Evolutionary conservation across 192 early-diverging fungal species (phyloP), one percentile per base, ranked within the genome.

Genomic region (Funneliformis geosporum): DNA sequence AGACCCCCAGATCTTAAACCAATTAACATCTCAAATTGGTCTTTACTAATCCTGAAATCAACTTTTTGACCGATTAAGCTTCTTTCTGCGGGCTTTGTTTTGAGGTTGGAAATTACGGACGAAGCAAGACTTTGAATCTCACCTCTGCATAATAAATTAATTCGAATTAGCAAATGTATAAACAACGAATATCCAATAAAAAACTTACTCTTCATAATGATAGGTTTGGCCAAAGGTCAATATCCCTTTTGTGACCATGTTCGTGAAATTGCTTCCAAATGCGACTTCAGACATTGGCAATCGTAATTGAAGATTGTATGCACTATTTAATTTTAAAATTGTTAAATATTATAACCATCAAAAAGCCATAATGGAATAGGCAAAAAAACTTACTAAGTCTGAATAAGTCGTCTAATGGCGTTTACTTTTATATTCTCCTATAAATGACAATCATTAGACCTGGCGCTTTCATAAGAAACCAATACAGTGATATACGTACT

Each of bases 1-100:
- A 75, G 73, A 27, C 73, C 73, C 14, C 73, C 73, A 23, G 59
- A 75, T 42, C 73, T 75, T 23, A 75, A 60, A 39, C 73, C 73
- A 75, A 60, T 75, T 23, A 75, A 38, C 50, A 21, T 21, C 39
- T 75, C 73, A 60, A 75, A 75, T 33, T 42, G 55, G 39, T 60
- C 73, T 60, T 75, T 60, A 40, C 59, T 59, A 40, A 75, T 33
- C 5, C 73, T 33, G n/a, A 59, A 75, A 33, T 75, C 73, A 21
- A 59, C 25, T 60, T 61, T 60, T 28, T 75, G 73, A 42, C 60
- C 73, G 18, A 75, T 75, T 59, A 75, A 60, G 27, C 73, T 60
- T 60, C 73, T 75, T 16, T 60, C 25, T 60, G 65, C 25, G 12
- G 65, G 65, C 23, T 25, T 67, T 11, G 65, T 14, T 67, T 67